phyloP scores from a whole-genome alignment of 176 grass and related monocot species.

The Lolium multiflorum region DNA sequence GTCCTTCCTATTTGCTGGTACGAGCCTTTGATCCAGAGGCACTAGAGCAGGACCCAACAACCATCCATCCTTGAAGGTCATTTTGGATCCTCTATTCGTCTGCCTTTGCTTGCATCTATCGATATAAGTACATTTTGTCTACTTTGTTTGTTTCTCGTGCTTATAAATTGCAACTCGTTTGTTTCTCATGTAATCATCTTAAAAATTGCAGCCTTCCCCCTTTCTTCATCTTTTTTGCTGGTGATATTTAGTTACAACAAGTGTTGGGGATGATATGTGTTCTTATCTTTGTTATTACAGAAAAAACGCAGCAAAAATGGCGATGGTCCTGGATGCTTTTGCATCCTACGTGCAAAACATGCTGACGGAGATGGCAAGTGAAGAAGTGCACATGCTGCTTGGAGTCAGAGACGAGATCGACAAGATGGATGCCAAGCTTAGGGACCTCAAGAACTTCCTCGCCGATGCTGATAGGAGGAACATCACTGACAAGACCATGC shows the following conservation, averaged over 20 bases:
- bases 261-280: not conserved
- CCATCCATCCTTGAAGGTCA: no score
- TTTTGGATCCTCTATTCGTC: no score
- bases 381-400: not conserved
- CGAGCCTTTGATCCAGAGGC: no score
- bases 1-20: no score
- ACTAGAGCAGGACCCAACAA: no score
- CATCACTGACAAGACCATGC: not conserved
- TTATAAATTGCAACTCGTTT: no score
- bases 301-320: not conserved
- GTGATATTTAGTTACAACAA: not conserved
- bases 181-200: no score
- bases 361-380: not conserved
- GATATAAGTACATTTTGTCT: no score
- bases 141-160: no score
- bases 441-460: not conserved
- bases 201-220: no score
- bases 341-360: not conserved
- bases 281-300: not conserved
- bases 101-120: no score
- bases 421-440: not conserved
- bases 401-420: not conserved
- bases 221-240: not conserved
- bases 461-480: slow-evolving; percentile 6
- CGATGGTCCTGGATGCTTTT: slow-evolving; percentile 36